phyloP scores from a whole-genome alignment of 2,329 filamentous ascomycete species.

The Blumeria hordei region DNA sequence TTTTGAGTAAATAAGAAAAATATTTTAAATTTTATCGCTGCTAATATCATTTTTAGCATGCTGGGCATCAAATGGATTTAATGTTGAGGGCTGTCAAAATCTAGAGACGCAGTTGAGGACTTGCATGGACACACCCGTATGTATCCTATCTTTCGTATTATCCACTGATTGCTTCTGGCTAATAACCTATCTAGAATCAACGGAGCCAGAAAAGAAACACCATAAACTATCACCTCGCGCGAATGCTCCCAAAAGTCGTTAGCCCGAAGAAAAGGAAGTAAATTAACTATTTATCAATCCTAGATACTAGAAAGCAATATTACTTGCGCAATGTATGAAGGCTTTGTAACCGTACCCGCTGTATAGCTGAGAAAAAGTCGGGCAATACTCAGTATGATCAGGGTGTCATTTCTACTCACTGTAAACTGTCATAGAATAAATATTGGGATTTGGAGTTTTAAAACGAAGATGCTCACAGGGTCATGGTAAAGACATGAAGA shows the following conservation, averaged over 20 bases:
- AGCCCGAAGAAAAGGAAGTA: constrained; percentile 38
- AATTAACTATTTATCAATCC: not conserved
- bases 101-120: constrained; percentile 34
- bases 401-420: not conserved
- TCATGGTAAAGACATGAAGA: not conserved
- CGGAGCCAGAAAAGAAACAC: constrained; percentile 38
- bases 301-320: not conserved
- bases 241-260: constrained; percentile 52
- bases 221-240: constrained; percentile 77
- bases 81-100: constrained; percentile 29
- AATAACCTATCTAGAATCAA: constrained; percentile 22
- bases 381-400: not conserved
- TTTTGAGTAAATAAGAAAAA: constrained; percentile 28
- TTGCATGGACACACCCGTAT: constrained; percentile 63
- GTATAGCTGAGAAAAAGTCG: too few relatives aligned
- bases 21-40: not conserved
- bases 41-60: constrained; percentile 29
- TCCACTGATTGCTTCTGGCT: not conserved
- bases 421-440: not conserved
- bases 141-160: constrained; percentile 10
- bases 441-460: not conserved
- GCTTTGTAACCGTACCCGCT: not conserved
- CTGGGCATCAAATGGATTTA: constrained; percentile 61
- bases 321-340: not conserved
- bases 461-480: not conserved